Evolutionary conservation across 2,329 filamentous ascomycete genomes (phyloP), one percentile per base, ranked within the genome.

Genomic region (Ophiosphaerella narmari): DNA sequence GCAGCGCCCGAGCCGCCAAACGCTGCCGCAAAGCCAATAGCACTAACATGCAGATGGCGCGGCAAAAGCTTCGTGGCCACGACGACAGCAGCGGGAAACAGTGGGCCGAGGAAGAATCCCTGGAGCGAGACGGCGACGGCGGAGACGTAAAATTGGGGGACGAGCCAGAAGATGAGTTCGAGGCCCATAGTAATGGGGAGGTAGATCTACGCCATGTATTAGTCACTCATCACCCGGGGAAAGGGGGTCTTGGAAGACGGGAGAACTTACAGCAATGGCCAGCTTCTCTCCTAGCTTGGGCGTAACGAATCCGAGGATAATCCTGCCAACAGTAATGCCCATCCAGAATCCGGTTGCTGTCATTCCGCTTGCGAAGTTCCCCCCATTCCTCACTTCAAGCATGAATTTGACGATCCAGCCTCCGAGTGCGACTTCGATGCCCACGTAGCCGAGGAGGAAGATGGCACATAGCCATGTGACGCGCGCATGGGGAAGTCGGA

Each of bases 391-490:
- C 21, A 91, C 86, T 16, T 82, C 78, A n/a, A 92, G 84, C 89
- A 96, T 95, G 68, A 96, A 65, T 0, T 86, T 87, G 41, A 90
- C 86, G 55, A 95, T 87, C 90, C 90, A 94, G 13, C 90, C 90
- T 16, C 87, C 87, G 2, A 91, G 76, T 0, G 84, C 85, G 52
- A 91, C 87, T 73, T 96, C 91, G 5, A 84, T 81, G 4, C 91
- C 91, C 0, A 93, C 86, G 63, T 95, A 95, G 7, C 85, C 84
- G 4, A 95, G 80, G 12, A 95, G 75, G 68, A 95, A 95, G 1
- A 88, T 52, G 2, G 89, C 81, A 37, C 85, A 78, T n/a, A 90
- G 76, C 88, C 89, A 92, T 3, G 87, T 87, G 3, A 89, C 78
- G n/a, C 78, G 72, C 2, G 78, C 78, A 32, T 74, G 67, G 1